These are phyloP conservation scores for Chlamydomonas schloesseri DNA, from an alignment of 139 green algal species.

Conservation along the genomic window DNA sequence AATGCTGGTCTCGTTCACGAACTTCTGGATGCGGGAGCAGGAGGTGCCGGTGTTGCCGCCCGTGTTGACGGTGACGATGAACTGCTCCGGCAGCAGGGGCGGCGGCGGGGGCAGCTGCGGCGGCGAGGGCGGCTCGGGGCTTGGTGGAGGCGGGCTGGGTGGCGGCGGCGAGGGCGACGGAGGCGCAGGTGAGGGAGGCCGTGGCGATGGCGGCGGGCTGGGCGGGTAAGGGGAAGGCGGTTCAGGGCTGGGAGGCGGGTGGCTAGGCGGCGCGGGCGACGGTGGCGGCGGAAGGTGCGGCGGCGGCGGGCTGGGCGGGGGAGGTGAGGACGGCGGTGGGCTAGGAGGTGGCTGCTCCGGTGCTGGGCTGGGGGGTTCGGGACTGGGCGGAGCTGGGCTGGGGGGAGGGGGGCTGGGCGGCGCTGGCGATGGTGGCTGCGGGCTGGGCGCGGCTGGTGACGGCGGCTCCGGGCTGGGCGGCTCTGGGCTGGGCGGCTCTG, in stretches of 20 bases:
- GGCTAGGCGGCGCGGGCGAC: neutral
- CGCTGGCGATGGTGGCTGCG: no score
- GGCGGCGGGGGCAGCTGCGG: neutral
- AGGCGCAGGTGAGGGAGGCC: neutral
- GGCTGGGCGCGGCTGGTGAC: no score
- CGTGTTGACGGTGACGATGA: neutral
- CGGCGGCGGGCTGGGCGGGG: neutral
- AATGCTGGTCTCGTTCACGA: neutral
- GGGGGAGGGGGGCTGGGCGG: no score
- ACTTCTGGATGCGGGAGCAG: neutral
- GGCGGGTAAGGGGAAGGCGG: neutral
- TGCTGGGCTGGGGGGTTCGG: no score
- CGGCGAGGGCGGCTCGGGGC: neutral
- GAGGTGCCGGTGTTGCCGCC: neutral
- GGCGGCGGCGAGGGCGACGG: neutral
- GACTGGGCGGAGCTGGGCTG: no score
- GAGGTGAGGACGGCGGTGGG: neutral
- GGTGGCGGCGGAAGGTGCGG: neutral
- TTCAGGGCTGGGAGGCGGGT: neutral
- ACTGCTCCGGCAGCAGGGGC: neutral
- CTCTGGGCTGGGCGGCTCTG: no score
- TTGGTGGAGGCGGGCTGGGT: neutral
- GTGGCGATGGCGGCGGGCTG: neutral
- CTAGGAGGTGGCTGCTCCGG: neutral
- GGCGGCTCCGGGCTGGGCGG: no score